Base-by-base conservation (phyloP, 176 grass and related monocot genomes). In the Themeda triandra region DNA sequence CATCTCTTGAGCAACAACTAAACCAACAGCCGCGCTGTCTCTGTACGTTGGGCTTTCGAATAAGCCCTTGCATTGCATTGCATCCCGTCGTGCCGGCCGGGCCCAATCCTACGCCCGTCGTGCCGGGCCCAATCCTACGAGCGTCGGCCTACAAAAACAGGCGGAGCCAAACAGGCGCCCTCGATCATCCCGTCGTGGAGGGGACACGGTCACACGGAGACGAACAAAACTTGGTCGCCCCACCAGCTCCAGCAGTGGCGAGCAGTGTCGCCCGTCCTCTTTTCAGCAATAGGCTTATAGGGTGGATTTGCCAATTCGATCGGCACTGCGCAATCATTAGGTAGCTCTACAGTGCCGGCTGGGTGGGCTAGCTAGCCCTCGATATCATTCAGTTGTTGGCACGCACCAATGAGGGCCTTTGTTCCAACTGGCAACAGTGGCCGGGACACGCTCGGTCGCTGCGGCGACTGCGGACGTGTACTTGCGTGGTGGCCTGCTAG, bases 371-470 rank as follows among this genome's bases (percentile, higher is more conserved):
- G 54, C 54, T 59, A 56, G 23, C 23, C 23, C 23, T 24, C 21
- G 9, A 24, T 21, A 59, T 59, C 54, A 59, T 59, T 59, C 54
- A 59, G 4, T 24, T 24, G 23, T 59, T 10, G 21, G 23, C 54
- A 24, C 54, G 54, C 54, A 59, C 54, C 54, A 59, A 59, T 24
- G 1, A 59, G 54, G 56, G 23, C 56, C 56, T 59, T 25, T 59
- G 56, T 59, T 59, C 56, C 56, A 44, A 64, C 75, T 12, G 35
- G 56, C 75, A 77, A 77, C 54, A 77, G 75, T 62, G 75, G 1
- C 75, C 53, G 33, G 33, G 53, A 77, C 23, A 59, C 13, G 74
- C 31, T 32, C 49, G 30, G 30, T 66, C 64, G 63, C 63, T 32
- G 63, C 63, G 2, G 63, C 14, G 29, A 10, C 14, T 32, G 24